Conservation (phyloP, 1,284 basidiomycete genomes). For the Fistulinella staudtii region DNA sequence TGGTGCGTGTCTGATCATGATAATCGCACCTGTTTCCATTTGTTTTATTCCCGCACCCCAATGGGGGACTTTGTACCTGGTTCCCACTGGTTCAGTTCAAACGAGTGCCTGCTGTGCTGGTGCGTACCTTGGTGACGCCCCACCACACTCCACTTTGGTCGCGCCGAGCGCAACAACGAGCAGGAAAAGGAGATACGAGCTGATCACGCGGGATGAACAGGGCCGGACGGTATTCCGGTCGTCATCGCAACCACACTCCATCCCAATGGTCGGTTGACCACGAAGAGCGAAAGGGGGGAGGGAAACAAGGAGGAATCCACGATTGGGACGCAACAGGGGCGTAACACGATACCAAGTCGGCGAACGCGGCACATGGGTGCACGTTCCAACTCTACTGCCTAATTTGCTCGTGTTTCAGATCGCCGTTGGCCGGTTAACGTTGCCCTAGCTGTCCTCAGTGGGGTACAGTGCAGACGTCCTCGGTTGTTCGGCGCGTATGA, state of each 20-base stretch:
- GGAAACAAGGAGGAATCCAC: not conserved
- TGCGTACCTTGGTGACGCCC: slow-evolving; percentile 3
- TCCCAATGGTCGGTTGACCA: slow-evolving; percentile 9
- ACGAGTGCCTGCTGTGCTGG: slow-evolving; percentile 2
- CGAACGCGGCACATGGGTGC: not conserved
- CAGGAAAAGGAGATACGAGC: slow-evolving; percentile 1
- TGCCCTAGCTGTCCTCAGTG: not conserved
- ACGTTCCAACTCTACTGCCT: not conserved
- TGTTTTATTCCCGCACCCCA: slow-evolving; percentile 4
- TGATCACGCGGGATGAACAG: slow-evolving; percentile 5
- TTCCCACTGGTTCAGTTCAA: slow-evolving; percentile 4
- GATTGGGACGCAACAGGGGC: no score
- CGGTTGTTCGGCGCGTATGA: not conserved
- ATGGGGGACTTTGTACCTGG: slow-evolving; percentile 18
- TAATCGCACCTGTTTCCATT: slow-evolving; percentile 8
- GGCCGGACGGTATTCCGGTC: slow-evolving; percentile 21
- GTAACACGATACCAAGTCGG: slow-evolving; percentile 3
- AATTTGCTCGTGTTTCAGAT: slow-evolving; percentile 5
- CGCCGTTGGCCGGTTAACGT: slow-evolving; percentile 6
- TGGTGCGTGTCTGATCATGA: slow-evolving; percentile 11
- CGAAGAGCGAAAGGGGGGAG: not conserved
- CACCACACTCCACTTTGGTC: not conserved
- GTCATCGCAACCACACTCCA: slow-evolving; percentile 25
- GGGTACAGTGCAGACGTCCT: not conserved
- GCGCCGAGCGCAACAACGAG: slow-evolving; percentile 1